These are phyloP conservation scores for Ceratopteris richardii DNA, from an alignment of 75 land plant species.

Conservation along the genomic window DNA sequence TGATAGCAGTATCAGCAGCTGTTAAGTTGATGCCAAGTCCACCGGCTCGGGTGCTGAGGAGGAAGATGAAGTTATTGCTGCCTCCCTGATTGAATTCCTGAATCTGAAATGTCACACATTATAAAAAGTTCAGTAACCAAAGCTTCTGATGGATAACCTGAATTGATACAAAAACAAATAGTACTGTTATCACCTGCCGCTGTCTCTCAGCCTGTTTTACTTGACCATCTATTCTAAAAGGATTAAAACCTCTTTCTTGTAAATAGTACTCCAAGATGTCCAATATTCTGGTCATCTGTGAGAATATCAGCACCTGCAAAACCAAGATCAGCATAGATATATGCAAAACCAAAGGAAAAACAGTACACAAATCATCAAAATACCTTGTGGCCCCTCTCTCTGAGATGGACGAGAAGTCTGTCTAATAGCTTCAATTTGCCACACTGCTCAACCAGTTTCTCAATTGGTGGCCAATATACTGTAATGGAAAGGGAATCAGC, in stretches of 20 bases:
- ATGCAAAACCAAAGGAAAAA: slow-evolving; percentile 1
- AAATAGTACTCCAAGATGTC: slow-evolving; percentile 30
- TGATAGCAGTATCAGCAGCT: slow-evolving; percentile 93
- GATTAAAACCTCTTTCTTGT: slow-evolving; percentile 33
- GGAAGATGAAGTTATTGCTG: slow-evolving; percentile 89
- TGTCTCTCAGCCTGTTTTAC: slow-evolving; percentile 46
- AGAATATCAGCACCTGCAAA: slow-evolving; percentile 44
- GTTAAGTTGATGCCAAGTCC: slow-evolving; percentile 98
- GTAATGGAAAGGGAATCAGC: slow-evolving; percentile 3
- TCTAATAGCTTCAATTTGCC: slow-evolving; percentile 34
- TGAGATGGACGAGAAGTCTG: slow-evolving; percentile 18
- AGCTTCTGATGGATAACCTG: no score
- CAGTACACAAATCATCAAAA: not conserved
- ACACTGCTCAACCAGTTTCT: slow-evolving; percentile 29
- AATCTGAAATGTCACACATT: not conserved
- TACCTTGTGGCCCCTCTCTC: slow-evolving; percentile 30
- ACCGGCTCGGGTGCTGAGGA: slow-evolving; percentile 95
- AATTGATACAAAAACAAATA: no score
- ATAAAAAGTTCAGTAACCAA: no score
- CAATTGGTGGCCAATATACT: slow-evolving; percentile 72
- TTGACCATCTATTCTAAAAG: slow-evolving; percentile 79
- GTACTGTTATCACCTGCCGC: slow-evolving; percentile 44
- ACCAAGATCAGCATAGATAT: no score
- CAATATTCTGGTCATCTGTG: slow-evolving; percentile 32
- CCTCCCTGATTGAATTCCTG: slow-evolving; percentile 72